phyloP scores from a whole-genome alignment of 1,139 yeast genomes.

The Maudiozyma humilis region DNA sequence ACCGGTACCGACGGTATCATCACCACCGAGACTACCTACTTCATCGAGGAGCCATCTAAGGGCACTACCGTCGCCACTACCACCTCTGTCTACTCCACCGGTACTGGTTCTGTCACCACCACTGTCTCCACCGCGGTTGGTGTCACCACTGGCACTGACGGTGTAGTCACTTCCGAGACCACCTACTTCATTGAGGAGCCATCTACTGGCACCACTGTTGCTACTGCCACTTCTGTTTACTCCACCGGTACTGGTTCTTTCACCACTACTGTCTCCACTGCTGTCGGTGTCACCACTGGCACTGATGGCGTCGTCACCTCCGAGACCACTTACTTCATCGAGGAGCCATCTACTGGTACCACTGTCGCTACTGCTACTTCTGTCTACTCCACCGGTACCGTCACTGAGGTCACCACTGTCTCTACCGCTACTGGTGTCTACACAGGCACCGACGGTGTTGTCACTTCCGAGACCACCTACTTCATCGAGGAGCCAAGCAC shows the following conservation, averaged over 20 bases:
- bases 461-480: not conserved
- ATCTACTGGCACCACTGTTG: not conserved
- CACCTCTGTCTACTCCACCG: not conserved
- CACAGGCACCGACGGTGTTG: not conserved
- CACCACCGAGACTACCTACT: conserved; percentile 2
- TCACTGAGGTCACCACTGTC: not conserved
- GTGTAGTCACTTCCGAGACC: not conserved
- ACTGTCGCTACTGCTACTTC: not conserved
- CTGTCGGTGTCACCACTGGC: conserved; percentile 2
- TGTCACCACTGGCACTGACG: conserved; percentile 1
- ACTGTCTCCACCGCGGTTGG: conserved; percentile 1
- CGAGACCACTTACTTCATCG: conserved; percentile 2
- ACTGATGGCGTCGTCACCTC: not conserved
- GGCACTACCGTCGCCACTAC: not conserved
- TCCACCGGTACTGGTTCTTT: no score
- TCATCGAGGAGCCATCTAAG: not conserved
- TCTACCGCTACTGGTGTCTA: conserved; percentile 1
- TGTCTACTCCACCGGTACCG: not conserved
- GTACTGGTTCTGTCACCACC: not conserved
- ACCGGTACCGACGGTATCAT: conserved; percentile 3
- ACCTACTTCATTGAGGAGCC: not conserved
- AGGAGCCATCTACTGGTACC: not conserved
- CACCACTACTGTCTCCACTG: not conserved
- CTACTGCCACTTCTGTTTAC: not conserved
- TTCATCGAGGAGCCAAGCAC: not conserved